phyloP scores from a whole-genome alignment of 2,329 filamentous ascomycete species.

The Cercospora janseana region DNA sequence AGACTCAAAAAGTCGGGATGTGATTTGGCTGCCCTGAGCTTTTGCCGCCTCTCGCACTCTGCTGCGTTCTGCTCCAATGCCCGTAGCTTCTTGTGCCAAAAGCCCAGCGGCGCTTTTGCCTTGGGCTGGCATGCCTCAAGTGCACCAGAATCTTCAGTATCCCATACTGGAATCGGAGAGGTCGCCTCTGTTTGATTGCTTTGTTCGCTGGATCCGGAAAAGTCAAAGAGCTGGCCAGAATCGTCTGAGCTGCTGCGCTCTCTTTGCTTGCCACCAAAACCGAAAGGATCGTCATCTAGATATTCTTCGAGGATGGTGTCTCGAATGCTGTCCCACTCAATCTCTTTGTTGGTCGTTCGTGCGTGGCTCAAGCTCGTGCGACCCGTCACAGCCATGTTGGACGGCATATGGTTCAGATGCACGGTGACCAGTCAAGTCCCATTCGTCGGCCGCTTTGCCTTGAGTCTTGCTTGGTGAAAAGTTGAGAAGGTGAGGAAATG shows the following conservation, averaged over 20 bases:
- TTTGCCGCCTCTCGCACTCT: constrained; percentile 43
- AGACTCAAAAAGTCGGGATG: constrained; percentile 40
- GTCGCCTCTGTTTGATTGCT: constrained; percentile 47
- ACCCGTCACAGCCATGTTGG: constrained; percentile 27
- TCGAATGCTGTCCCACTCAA: constrained; percentile 56
- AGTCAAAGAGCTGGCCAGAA: constrained; percentile 50
- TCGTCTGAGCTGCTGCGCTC: constrained; percentile 51
- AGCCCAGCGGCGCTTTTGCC: constrained; percentile 46
- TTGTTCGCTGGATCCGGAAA: constrained; percentile 52
- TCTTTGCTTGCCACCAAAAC: constrained; percentile 48
- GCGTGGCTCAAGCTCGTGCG: constrained; percentile 36
- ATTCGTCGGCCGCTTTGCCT: not conserved
- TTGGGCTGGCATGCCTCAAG: constrained; percentile 37
- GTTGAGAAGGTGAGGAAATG: not conserved
- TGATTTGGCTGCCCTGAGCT: constrained; percentile 33
- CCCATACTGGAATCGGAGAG: constrained; percentile 51
- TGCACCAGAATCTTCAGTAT: constrained; percentile 25
- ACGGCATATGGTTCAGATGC: not conserved
- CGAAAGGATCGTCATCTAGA: constrained; percentile 57
- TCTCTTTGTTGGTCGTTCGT: constrained; percentile 52
- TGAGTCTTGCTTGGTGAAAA: not conserved
- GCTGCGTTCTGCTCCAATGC: constrained; percentile 52
- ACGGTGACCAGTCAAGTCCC: not conserved
- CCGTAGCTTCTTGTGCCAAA: constrained; percentile 56
- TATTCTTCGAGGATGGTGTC: constrained; percentile 64